phyloP scores from a whole-genome alignment of 768 basidiomycete species.

The Nidularia pulvinata region DNA sequence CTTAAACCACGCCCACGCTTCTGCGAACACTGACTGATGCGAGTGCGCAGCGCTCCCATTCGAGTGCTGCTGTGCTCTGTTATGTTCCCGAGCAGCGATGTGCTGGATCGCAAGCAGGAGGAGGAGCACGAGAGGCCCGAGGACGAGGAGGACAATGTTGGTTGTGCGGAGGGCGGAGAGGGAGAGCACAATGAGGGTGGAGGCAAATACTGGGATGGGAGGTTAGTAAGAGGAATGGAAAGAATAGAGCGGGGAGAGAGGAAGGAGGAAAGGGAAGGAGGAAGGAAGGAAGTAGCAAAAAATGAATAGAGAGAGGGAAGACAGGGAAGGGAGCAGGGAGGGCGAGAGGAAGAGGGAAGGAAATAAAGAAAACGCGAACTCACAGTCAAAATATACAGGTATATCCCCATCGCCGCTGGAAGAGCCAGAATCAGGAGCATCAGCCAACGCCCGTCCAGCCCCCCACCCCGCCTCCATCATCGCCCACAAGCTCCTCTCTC shows the following conservation, averaged over 20 bases:
- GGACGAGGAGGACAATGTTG: conserved; percentile 60
- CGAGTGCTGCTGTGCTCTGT: conserved; percentile 4
- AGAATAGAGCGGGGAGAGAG: too few relatives aligned
- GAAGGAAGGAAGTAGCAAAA: too few relatives aligned
- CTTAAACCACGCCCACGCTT: conserved; percentile 17
- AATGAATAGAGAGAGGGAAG: too few relatives aligned
- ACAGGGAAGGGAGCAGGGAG: too few relatives aligned
- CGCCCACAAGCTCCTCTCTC: conserved; percentile 61
- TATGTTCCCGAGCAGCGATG: conserved; percentile 5
- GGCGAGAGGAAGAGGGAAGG: too few relatives aligned
- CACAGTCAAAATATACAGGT: conserved; percentile 77
- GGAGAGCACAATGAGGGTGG: conserved; percentile 52
- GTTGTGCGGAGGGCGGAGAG: conserved; percentile 46
- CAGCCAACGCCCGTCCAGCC: conserved; percentile 53
- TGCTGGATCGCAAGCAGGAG: conserved; percentile 32
- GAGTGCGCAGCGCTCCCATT: conserved; percentile 10
- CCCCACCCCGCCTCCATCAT: conserved; percentile 72
- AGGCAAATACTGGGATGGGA: conserved; percentile 72
- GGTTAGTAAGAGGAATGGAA: too few relatives aligned
- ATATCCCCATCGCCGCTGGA: conserved; percentile 20
- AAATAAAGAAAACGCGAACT: too few relatives aligned
- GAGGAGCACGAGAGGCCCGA: conserved; percentile 57
- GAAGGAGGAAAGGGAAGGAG: too few relatives aligned
- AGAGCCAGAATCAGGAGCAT: conserved; percentile 16
- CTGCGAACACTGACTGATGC: conserved; percentile 8